Conservation (phyloP, 371 early-diverging fungal species). For the Mucor circinelloides region DNA sequence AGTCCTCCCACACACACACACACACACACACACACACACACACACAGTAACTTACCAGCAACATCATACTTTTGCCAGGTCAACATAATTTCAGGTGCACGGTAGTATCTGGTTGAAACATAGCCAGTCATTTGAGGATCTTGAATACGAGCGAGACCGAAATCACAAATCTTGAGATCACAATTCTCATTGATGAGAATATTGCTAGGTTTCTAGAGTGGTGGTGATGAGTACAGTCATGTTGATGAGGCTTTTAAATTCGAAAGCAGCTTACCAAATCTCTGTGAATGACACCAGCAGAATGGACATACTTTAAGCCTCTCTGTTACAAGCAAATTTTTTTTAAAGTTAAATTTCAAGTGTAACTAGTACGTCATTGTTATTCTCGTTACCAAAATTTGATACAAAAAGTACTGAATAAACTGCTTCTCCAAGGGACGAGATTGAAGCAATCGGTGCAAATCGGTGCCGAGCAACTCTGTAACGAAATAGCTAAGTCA, state of each 20-base stretch:
- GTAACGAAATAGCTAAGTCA: conserved; percentile 87
- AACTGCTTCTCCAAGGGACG: conserved; percentile 91
- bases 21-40: too few relatives aligned
- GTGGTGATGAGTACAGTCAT: not conserved
- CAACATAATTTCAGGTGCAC: conserved; percentile 98
- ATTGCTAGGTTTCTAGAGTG: conserved; percentile 87
- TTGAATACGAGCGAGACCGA: conserved; percentile 93
- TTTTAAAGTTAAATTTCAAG: not conserved
- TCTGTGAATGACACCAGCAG: conserved; percentile 93
- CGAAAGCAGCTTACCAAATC: conserved; percentile 69
- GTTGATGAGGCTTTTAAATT: too few relatives aligned
- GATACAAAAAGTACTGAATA: conserved; percentile 95
- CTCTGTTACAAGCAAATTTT: conserved; percentile 51
- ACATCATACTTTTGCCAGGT: conserved; percentile 98
- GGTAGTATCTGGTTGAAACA: conserved; percentile 97
- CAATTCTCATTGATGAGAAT: conserved; percentile 95
- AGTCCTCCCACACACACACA: too few relatives aligned
- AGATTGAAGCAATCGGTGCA: conserved; percentile 87
- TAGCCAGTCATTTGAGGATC: conserved; percentile 95
- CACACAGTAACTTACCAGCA: too few relatives aligned
- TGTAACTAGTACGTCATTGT: conserved; percentile 9
- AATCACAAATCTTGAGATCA: conserved; percentile 97
- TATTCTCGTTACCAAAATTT: conserved; percentile 74
- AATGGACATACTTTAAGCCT: conserved; percentile 92
- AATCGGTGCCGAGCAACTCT: conserved; percentile 91